phyloP scores from a whole-genome alignment of 1,284 basidiomycete genomes.

The Trichosporon ovoides region DNA sequence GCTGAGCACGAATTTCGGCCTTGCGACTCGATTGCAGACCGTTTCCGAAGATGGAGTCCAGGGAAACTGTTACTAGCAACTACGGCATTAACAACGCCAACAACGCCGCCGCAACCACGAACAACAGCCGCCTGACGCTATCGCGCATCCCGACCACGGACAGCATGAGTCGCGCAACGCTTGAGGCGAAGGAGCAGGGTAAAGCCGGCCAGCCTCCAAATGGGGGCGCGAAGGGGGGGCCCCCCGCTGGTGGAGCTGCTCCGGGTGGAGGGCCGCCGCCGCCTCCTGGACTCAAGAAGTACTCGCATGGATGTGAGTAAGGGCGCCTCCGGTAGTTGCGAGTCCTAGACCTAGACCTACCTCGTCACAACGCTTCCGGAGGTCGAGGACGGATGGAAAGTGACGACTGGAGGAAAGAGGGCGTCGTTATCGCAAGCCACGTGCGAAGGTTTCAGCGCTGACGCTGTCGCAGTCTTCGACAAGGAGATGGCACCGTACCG shows the following conservation, averaged over 20 bases:
- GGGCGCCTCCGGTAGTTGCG: too few relatives aligned
- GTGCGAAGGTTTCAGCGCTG: not conserved
- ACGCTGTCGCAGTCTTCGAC: constrained; percentile 22
- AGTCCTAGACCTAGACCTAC: not conserved
- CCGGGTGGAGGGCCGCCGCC: not conserved
- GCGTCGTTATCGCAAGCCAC: not conserved
- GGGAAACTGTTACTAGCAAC: too few relatives aligned
- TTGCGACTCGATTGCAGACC: too few relatives aligned
- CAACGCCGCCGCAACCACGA: not conserved
- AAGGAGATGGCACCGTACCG: constrained; percentile 36
- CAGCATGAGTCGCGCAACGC: not conserved
- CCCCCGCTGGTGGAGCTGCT: not conserved
- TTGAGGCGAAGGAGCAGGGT: not conserved
- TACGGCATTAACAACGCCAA: not conserved
- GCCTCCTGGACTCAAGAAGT: constrained; percentile 22
- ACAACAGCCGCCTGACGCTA: not conserved
- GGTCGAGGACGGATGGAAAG: too few relatives aligned
- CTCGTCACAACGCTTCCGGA: not conserved
- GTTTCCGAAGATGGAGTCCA: too few relatives aligned
- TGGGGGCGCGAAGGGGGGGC: not conserved
- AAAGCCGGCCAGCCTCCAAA: not conserved
- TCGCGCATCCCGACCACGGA: not conserved
- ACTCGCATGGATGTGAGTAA: constrained; percentile 23
- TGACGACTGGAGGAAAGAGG: too few relatives aligned
- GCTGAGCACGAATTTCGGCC: too few relatives aligned